phyloP scores from a whole-genome alignment of 176 grass and related monocot species.

The Aegilops speltoides region DNA sequence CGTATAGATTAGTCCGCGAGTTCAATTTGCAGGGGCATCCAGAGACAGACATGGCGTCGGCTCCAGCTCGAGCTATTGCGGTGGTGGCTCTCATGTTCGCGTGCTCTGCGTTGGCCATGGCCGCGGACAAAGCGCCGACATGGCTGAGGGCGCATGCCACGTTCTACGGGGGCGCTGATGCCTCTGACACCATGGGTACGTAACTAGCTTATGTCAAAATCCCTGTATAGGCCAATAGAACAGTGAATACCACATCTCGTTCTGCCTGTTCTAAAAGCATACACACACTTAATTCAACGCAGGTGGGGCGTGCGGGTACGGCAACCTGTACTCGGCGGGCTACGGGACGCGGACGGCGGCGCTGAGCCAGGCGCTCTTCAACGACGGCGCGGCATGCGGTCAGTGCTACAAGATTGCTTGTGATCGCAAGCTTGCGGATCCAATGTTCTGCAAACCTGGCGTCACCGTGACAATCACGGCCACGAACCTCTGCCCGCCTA shows the following conservation, averaged over 20 bases:
- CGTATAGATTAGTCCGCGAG: too few species aligned
- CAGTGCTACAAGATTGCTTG: constrained; percentile 58
- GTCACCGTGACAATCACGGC: constrained; percentile 34
- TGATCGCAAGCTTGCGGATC: constrained; percentile 22
- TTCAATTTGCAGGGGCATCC: background rate
- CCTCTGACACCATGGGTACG: constrained; percentile 52
- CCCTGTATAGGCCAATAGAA: too few species aligned
- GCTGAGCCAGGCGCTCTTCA: constrained; percentile 53
- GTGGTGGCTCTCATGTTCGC: background rate
- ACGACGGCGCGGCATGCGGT: constrained; percentile 35
- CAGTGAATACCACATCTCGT: background rate
- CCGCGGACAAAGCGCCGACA: background rate
- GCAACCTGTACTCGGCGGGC: constrained; percentile 33
- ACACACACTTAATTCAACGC: background rate
- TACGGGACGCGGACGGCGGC: constrained; percentile 50
- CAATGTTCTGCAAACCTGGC: constrained; percentile 3
- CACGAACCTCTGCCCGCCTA: constrained; percentile 53
- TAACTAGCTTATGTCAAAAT: background rate
- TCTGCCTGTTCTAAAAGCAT: background rate
- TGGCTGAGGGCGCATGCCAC: constrained; percentile 35
- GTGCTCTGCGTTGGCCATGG: background rate
- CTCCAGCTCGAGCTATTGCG: background rate
- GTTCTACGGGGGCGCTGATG: constrained; percentile 50
- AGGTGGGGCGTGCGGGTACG: constrained; percentile 64
- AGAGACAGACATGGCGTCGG: background rate